Conservation (phyloP, 2,329 filamentous ascomycete species). For the Dactylellina sp. region DNA sequence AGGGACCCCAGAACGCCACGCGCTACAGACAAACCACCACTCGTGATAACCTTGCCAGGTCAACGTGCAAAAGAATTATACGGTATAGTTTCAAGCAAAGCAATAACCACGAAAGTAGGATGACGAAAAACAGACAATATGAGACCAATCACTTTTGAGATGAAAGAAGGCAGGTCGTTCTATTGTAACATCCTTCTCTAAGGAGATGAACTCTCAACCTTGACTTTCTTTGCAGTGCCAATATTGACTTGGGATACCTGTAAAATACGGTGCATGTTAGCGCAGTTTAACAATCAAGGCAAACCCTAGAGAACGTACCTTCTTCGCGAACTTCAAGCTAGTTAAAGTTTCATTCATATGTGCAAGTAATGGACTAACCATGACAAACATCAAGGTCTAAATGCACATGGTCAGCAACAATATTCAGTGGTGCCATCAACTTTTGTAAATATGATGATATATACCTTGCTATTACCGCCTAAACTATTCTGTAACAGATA, state of each 20-base stretch:
- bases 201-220: conserved; percentile 47
- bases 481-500: conserved; percentile 94
- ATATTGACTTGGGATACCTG: conserved; percentile 82
- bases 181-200: conserved; percentile 33
- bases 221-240: conserved; percentile 81
- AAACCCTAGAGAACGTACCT: conserved; percentile 68
- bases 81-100: too few relatives aligned
- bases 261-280: not conserved
- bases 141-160: not conserved
- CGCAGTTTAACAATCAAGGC: not conserved
- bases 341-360: conserved; percentile 94
- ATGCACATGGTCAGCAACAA: conserved; percentile 18
- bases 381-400: conserved; percentile 95
- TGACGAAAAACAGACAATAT: too few relatives aligned
- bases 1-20: too few relatives aligned
- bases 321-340: conserved; percentile 94
- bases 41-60: too few relatives aligned
- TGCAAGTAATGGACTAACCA: conserved; percentile 91
- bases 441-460: not conserved
- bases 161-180: conserved; percentile 15
- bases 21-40: too few relatives aligned
- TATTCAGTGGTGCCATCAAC: too few relatives aligned
- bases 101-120: too few relatives aligned
- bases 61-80: too few relatives aligned
- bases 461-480: conserved; percentile 84